phyloP scores from a whole-genome alignment of 176 grass and related monocot genomes.

The Hyparrhenia diplandra region DNA sequence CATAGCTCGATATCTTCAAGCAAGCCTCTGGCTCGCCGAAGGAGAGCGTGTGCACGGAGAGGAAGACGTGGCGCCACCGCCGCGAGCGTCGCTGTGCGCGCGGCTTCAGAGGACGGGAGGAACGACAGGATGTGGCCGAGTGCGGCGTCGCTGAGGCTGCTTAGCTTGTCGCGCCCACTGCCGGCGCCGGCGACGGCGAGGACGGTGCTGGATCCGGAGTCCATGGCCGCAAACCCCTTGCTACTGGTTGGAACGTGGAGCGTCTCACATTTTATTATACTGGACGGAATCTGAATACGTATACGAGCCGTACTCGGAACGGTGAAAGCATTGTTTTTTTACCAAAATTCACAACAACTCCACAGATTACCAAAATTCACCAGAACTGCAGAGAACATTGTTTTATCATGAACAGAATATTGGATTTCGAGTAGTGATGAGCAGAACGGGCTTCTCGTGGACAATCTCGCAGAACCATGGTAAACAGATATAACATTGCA shows the following conservation, averaged over 20 bases:
- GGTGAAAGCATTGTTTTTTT: no score
- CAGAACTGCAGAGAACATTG: not conserved
- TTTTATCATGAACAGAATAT: not conserved
- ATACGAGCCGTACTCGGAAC: not conserved
- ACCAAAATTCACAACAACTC: no score
- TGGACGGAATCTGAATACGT: not conserved
- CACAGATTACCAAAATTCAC: not conserved
- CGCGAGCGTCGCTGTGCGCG: not conserved
- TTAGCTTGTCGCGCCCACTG: not conserved
- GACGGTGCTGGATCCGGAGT: not conserved
- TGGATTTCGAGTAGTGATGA: not conserved
- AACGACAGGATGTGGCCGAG: slow-evolving; percentile 20
- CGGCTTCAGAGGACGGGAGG: not conserved
- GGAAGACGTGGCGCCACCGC: slow-evolving; percentile 3
- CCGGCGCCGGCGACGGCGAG: not conserved
- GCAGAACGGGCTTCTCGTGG: not conserved
- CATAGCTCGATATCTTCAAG: not conserved
- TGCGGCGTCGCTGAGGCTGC: not conserved
- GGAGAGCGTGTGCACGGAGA: slow-evolving; percentile 1
- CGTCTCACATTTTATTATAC: not conserved
- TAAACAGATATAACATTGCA: not conserved
- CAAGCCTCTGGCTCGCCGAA: not conserved
- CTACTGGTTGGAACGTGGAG: not conserved
- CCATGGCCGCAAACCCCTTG: not conserved
- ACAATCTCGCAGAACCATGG: not conserved